phyloP scores from a whole-genome alignment of 805 yeast genomes.

The Starmerella riodocensis region DNA sequence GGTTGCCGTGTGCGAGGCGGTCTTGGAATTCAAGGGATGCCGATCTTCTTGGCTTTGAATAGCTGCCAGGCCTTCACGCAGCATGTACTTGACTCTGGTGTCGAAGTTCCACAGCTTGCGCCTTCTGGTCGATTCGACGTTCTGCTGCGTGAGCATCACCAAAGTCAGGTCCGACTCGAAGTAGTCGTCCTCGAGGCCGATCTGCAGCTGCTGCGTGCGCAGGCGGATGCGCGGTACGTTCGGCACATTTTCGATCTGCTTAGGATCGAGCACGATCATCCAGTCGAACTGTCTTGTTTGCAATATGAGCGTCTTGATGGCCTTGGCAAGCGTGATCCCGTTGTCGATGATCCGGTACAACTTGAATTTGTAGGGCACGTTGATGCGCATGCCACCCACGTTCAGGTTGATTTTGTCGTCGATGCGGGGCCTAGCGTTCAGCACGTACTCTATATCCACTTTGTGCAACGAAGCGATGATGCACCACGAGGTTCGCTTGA shows the following conservation, averaged over 20 bases:
- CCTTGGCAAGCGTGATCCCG: conserved; percentile 51
- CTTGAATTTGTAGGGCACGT: conserved; percentile 58
- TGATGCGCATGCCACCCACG: conserved; percentile 27
- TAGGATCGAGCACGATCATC: conserved; percentile 21
- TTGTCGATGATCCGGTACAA: conserved; percentile 73
- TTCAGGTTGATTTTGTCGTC: conserved; percentile 21
- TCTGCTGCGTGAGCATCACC: conserved; percentile 48
- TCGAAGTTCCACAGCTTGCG: conserved; percentile 14
- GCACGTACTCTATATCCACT: conserved; percentile 18
- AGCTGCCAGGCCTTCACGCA: conserved; percentile 4
- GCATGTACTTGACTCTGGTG: conserved; percentile 11
- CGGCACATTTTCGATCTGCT: conserved; percentile 22
- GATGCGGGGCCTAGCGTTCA: conserved; percentile 1
- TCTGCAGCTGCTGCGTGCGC: conserved; percentile 41
- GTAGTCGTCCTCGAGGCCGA: conserved; percentile 76
- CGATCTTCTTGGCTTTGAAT: background rate
- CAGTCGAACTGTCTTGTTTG: conserved; percentile 24
- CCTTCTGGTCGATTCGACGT: conserved; percentile 18
- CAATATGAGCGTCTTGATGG: conserved; percentile 40
- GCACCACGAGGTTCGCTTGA: conserved; percentile 30
- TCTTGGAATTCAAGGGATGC: background rate
- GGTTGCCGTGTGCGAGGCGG: background rate
- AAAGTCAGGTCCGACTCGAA: conserved; percentile 63
- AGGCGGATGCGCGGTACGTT: conserved; percentile 38
- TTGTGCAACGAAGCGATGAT: conserved; percentile 25